Percentiles rank a stretch among this genome's conserved stretches.
phyloP scores from a whole-genome alignment of 768 basidiomycete species.

The Boletus rex-veris region DNA sequence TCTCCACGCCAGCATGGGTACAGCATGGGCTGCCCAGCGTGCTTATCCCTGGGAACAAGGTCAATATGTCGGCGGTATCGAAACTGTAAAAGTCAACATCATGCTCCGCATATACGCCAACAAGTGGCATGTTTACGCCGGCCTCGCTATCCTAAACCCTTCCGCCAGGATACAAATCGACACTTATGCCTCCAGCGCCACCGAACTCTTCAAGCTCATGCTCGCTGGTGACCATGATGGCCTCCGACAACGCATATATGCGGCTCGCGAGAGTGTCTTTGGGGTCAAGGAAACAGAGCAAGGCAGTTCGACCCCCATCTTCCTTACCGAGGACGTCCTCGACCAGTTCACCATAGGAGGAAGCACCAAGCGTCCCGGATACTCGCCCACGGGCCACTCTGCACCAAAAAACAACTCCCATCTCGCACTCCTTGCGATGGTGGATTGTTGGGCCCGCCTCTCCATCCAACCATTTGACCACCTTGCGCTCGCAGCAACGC shows the following conservation, averaged over 20 bases:
- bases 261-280: constrained; percentile 76
- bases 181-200: constrained; percentile 81
- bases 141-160: constrained; percentile 96
- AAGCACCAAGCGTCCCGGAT: constrained; percentile 8
- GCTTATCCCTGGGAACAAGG: constrained; percentile 96
- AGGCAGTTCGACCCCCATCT: constrained; percentile 51
- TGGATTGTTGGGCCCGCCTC: constrained; percentile 93
- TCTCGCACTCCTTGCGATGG: constrained; percentile 93
- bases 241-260: constrained; percentile 70
- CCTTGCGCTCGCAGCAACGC: constrained; percentile 90
- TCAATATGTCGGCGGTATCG: constrained; percentile 94
- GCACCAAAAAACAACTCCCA: constrained; percentile 70
- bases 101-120: constrained; percentile 94
- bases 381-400: constrained; percentile 7
- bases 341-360: constrained; percentile 86
- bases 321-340: constrained; percentile 76
- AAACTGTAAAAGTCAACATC: constrained; percentile 95
- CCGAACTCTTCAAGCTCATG: constrained; percentile 96
- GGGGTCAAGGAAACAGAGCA: constrained; percentile 37
- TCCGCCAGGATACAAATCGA: constrained; percentile 84
- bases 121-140: constrained; percentile 99
- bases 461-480: constrained; percentile 87
- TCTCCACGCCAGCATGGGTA: constrained; percentile 77
- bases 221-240: constrained; percentile 50
- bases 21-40: constrained; percentile 78